Base-by-base conservation (phyloP, 768 basidiomycete genomes). In the Omphalotus guepiniiformis region DNA sequence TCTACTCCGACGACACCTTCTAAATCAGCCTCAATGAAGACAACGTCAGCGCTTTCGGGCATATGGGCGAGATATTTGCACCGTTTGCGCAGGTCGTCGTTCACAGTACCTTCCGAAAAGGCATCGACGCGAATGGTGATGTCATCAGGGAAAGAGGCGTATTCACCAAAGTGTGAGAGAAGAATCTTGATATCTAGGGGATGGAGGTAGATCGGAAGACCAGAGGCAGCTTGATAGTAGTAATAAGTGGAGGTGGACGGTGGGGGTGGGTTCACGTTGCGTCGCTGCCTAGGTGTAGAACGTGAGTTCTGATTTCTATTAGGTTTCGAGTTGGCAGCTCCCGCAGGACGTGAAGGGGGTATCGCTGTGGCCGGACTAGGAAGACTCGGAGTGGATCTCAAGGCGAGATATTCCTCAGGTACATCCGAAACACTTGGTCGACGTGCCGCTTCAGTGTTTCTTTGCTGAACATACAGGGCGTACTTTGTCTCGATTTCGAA, bases 1-100 rank as follows among this genome's bases (percentile, higher is more conserved):
- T 85, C 84, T 12, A 61, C 58, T 25, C 91, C 87, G 16, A 97
- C 88, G 28, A 94, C 87, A 6, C 71, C 73, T 48, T 77, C 73
- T 15, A 98, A 69, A 60, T 95, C 86, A 6, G 91, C 82, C 65
- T 99, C 94, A 45, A 97, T 72, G 65, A 97, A 97, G 19, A 93
- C 85, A 37, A 97, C 91, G 58, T 98, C 94, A 29, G 91, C 85
- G 36, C 90, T 85, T 48, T 91, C 85, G 1, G 94, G 90, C 56
- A 97, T 75, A 64, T 98, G 94, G 3, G 82, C 82, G 52, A 99
- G 84, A 64, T 97, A 98, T 62, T 94, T 95, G 74, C 92, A 97
- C 26, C 94, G 84, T 65, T 92, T 89, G 39, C 94, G 83, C 22
- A 99, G 72, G 51, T 96, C 93, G 51, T 94, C 93, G 63, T 95